Conservation (phyloP, 2,329 filamentous ascomycete species). For the Aspergillus pseudotamarii region DNA sequence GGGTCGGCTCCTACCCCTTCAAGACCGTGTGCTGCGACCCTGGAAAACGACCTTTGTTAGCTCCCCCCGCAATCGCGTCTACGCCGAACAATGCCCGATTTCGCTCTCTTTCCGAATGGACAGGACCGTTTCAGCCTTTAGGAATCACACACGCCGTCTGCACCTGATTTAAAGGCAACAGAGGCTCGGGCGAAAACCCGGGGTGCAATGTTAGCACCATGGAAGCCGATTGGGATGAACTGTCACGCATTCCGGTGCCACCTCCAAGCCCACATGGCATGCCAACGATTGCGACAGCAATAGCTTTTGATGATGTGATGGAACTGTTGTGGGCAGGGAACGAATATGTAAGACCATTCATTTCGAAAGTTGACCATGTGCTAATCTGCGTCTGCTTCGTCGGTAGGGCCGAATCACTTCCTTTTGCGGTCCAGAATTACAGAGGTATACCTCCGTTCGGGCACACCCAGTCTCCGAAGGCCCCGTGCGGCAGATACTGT, state of each 20-base stretch:
- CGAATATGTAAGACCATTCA: constrained; percentile 68
- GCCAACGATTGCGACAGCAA: constrained; percentile 72
- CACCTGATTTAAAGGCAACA: neutral
- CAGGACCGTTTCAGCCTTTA: constrained; percentile 26
- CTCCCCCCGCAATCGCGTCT: constrained; percentile 40
- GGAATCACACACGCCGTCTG: neutral
- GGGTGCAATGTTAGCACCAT: constrained; percentile 35
- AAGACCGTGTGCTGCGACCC: neutral
- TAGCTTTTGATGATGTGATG: constrained; percentile 86
- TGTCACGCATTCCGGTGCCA: constrained; percentile 80
- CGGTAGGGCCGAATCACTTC: constrained; percentile 81
- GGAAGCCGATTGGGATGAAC: constrained; percentile 61
- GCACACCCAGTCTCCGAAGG: constrained; percentile 75
- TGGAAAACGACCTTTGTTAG: constrained; percentile 18
- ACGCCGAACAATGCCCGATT: constrained; percentile 37
- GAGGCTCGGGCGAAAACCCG: constrained; percentile 12
- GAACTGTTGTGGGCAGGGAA: constrained; percentile 94
- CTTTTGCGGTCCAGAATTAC: constrained; percentile 82
- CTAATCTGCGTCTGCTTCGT: constrained; percentile 14
- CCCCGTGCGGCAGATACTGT: constrained; percentile 81
- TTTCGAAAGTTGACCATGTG: constrained; percentile 3
- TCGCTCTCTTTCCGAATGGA: constrained; percentile 35
- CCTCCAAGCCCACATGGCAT: constrained; percentile 71
- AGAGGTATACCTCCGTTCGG: constrained; percentile 87
- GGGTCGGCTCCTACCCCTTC: neutral